A percentile compares a stretch with the other conserved stretches of the same genome.
phyloP scores from a whole-genome alignment of 305 asterid species.

The Nicotiana rustica region DNA sequence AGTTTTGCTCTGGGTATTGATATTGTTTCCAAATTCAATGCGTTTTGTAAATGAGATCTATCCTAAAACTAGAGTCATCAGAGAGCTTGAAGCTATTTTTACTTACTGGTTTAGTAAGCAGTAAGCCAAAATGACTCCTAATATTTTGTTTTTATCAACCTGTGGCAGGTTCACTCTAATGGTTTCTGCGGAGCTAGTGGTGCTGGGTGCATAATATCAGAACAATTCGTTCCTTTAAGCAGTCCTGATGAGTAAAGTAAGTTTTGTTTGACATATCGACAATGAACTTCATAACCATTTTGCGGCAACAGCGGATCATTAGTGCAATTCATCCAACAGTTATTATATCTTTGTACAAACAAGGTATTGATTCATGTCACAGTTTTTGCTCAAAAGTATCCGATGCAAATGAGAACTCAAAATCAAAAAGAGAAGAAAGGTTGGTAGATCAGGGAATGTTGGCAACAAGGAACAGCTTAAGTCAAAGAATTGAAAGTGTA shows the following conservation, averaged over 20 bases:
- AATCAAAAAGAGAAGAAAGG: constrained; percentile 42
- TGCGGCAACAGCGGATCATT: constrained; percentile 46
- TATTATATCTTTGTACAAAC: constrained; percentile 39
- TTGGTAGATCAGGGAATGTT: constrained; percentile 37
- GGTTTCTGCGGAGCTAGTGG: background rate
- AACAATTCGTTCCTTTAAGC: background rate
- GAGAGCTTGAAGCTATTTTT: background rate
- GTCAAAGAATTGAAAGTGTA: constrained; percentile 74
- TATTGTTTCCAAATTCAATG: background rate
- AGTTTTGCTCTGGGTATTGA: constrained; percentile 7
- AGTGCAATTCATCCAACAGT: constrained; percentile 59
- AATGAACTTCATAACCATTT: constrained; percentile 54
- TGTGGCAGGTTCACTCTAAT: constrained; percentile 1
- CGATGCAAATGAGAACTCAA: constrained; percentile 37
- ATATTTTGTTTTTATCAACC: background rate
- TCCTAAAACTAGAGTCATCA: background rate
- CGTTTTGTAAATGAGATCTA: background rate
- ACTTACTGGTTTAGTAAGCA: background rate
- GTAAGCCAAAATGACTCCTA: background rate
- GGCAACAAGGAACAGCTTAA: constrained; percentile 57
- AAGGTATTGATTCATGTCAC: constrained; percentile 36
- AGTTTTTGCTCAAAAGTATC: constrained; percentile 48
- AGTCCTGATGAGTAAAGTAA: constrained; percentile 16
- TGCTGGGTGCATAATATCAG: constrained; percentile 12
- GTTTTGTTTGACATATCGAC: constrained; percentile 26